These are phyloP conservation scores for Penicillium occitanis DNA, from an alignment of 2,329 filamentous ascomycete genomes.

Conservation along the genomic window DNA sequence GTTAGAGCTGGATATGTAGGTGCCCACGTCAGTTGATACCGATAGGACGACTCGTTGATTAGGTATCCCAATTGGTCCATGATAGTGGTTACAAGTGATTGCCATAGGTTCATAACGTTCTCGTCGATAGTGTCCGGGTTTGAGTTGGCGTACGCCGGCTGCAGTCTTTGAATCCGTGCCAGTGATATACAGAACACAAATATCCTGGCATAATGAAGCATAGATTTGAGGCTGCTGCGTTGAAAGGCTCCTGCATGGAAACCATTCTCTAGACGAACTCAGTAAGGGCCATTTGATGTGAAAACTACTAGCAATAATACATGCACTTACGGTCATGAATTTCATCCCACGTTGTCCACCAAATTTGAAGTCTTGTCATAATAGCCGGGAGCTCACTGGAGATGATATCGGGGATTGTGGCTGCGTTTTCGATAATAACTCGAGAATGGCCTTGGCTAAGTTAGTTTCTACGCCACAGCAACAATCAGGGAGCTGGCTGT, in stretches of 20 bases:
- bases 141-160: conserved; percentile 26
- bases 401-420: conserved; percentile 30
- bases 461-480: background rate
- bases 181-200: conserved; percentile 35
- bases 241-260: conserved; percentile 40
- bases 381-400: conserved; percentile 32
- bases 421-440: conserved; percentile 31
- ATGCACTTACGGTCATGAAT: conserved; percentile 34
- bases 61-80: conserved; percentile 36
- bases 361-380: conserved; percentile 33
- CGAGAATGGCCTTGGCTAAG: conserved; percentile 28
- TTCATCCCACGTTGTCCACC: conserved; percentile 39
- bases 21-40: conserved; percentile 36
- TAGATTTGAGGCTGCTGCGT: conserved; percentile 36
- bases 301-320: background rate
- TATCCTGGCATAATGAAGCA: conserved; percentile 36
- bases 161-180: conserved; percentile 38
- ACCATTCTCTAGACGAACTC: conserved; percentile 32
- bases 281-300: background rate
- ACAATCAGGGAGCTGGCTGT: background rate
- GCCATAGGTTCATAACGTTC: conserved; percentile 33
- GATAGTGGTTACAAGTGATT: conserved; percentile 33
- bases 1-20: conserved; percentile 38
- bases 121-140: conserved; percentile 27
- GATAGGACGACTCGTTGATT: conserved; percentile 35